phyloP scores from a whole-genome alignment of 2,329 filamentous ascomycete genomes.

The Mycogone perniciosa region DNA sequence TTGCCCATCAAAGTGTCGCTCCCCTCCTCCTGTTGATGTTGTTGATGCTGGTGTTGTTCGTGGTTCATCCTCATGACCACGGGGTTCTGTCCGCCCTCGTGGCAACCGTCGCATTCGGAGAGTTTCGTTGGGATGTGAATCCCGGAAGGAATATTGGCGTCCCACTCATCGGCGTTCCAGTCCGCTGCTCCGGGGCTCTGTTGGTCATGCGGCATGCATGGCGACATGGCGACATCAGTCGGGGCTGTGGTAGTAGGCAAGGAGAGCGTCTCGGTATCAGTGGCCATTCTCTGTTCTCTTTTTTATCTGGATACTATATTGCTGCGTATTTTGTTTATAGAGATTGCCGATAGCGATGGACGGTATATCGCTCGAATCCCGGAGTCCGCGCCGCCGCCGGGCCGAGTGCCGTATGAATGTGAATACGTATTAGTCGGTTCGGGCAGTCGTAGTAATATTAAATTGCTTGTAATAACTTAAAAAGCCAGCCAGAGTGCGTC shows the following conservation, averaged over 20 bases:
- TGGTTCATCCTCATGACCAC: background rate
- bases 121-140: slow-evolving; percentile 3
- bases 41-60: slow-evolving; percentile 6
- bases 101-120: slow-evolving; percentile 1
- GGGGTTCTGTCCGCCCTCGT: background rate
- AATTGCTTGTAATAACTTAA: no score
- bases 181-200: slow-evolving; percentile 15
- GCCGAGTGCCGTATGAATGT: no score
- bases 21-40: slow-evolving; percentile 5
- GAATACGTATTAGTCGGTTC: no score
- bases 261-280: slow-evolving; percentile 28
- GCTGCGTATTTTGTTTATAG: background rate
- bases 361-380: no score
- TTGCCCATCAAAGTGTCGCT: slow-evolving; percentile 8
- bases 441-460: no score
- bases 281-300: slow-evolving; percentile 19
- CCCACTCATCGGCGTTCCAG: slow-evolving; percentile 22
- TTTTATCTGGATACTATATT: background rate
- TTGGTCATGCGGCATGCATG: slow-evolving; percentile 17
- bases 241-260: slow-evolving; percentile 27
- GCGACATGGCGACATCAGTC: slow-evolving; percentile 24
- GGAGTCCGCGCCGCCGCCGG: no score
- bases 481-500: no score
- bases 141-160: slow-evolving; percentile 22
- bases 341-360: background rate